Evolutionary conservation across 2,329 filamentous ascomycete species (phyloP), one percentile per base, ranked within the genome.

Genomic region (Grosmannia penicillata): DNA sequence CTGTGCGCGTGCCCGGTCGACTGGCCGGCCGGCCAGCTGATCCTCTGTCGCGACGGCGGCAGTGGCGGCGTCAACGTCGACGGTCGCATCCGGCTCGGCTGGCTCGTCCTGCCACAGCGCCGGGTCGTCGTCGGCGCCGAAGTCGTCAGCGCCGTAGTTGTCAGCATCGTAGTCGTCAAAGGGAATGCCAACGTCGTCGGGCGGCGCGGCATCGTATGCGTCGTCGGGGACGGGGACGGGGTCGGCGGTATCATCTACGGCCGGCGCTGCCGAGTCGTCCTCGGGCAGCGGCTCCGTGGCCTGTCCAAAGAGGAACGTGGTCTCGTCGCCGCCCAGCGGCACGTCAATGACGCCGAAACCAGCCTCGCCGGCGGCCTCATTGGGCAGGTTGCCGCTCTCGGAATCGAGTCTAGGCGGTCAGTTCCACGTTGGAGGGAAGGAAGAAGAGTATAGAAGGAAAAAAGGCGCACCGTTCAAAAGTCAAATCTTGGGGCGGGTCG

Each of bases 271-370:
- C 15, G 41, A 42, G 28, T 51, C 47, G 26, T 51, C 47, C 23
- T 47, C 47, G 34, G 51, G 41, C 17, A 47, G 37, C 14, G 32
- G 23, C 26, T 49, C 48, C 8, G 48, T 43, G 14, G 45, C 31
- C 8, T 42, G 38, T 5, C 33, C 45, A 38, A 47, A 26, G 21
- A 47, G 18, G 31, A 73, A 70, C 0, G 68, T 71, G 9, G 60
- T 71, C 47, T 71, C 66, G 33, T 66, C 65, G 8, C 61, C 59
- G 8, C 60, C 59, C 0, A 61, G 52, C 1, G 67, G 67, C 14
- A 71, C 59, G 23, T 69, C 58, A 17, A 73, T 56, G 1, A 52
- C 51, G 3, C 62, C 63, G 42, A 75, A 70, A 33, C 65, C 65
- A 42, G 68, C 73, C 23, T 65, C 62, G 9, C 62, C 57, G 15